Conservation (phyloP, 2,329 filamentous ascomycete species). For the Claviceps fusiformis region DNA sequence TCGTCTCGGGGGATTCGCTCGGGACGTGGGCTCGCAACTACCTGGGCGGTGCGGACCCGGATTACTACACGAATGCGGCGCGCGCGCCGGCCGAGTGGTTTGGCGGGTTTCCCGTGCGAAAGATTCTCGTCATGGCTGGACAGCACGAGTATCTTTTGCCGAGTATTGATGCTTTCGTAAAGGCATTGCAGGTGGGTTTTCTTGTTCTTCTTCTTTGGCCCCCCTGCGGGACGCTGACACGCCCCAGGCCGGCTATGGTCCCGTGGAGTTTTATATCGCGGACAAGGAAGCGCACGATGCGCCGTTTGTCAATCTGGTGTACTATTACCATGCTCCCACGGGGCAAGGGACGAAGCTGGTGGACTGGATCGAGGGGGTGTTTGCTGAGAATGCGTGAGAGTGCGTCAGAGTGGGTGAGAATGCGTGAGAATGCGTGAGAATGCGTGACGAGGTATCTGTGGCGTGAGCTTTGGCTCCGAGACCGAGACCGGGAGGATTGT, state of each 20-base stretch:
- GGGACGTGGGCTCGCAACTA: slow-evolving; percentile 5
- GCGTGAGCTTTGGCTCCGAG: too few species aligned
- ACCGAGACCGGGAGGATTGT: too few species aligned
- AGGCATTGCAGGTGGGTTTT: slow-evolving; percentile 8
- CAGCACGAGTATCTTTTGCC: slow-evolving; percentile 10
- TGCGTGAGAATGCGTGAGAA: too few species aligned
- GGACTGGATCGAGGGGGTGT: slow-evolving; percentile 7
- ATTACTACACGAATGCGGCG: slow-evolving; percentile 10
- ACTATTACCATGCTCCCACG: slow-evolving; percentile 7
- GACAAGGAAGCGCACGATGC: slow-evolving; percentile 10
- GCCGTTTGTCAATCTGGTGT: slow-evolving; percentile 9
- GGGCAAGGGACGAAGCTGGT: slow-evolving; percentile 10
- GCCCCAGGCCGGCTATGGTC: slow-evolving; percentile 4
- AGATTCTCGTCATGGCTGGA: slow-evolving; percentile 8
- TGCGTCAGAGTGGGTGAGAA: too few species aligned
- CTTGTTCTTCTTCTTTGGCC: too few species aligned
- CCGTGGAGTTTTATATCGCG: slow-evolving; percentile 9
- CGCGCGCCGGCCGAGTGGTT: slow-evolving; percentile 10
- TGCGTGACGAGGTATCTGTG: neutral
- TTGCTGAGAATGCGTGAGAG: too few species aligned
- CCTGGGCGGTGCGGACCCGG: slow-evolving; percentile 5
- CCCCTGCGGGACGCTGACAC: too few species aligned
- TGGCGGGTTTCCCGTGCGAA: slow-evolving; percentile 5
- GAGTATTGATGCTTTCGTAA: slow-evolving; percentile 6
- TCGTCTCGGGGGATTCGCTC: slow-evolving; percentile 4